Base-by-base conservation (phyloP, 2,329 filamentous ascomycete genomes). In the Fusarium sp. region DNA sequence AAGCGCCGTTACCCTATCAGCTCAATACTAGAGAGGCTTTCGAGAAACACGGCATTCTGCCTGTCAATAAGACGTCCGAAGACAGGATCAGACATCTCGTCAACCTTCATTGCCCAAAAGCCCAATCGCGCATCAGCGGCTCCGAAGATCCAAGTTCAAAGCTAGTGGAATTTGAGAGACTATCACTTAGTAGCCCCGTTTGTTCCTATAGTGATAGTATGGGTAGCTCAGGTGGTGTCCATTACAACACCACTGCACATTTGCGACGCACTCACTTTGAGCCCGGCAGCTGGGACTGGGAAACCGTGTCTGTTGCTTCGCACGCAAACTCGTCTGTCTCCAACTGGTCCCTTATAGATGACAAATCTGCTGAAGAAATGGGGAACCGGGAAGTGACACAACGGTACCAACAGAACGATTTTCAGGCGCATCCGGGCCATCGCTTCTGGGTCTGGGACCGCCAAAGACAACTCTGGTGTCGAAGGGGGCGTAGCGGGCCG, bases 381-480 rank as follows among this genome's bases (percentile, higher is more conserved):
- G 21, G 10, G 8, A 25, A 49, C 2, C 28, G 27, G 6, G 14
- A 20, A 7, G 14, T 12, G 5, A 5, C 28, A n/a, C 28, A 40
- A 5, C 27, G 45, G 11, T 16, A 21, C 13, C 49, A 55, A 12
- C 25, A 11, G 6, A 25, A 20, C 10, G 62, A 70, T 14, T 70
- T 70, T 12, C 58, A 67, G 9, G 20, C 20, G 4, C 58, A 68
- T 12, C 63, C 67, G 0, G 58, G 67, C 2, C 67, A 70, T 12
- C 37, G 25, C 3, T 56, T 48, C 5, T 70, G 67, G 67, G 34
- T 41, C 27, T 70, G 67, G 67, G 63, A 71, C 11, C 23, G 30
- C 1, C 45, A 60, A 32, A 68, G 43, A 21, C 54, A 64, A 9
- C 67, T 51, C 9, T 70, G 67, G 67, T 41, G 54, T 12, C 41